A percentile compares a stretch with the other conserved stretches of the same genome.
These are phyloP conservation scores for Pleurotus giganteus DNA, from an alignment of 768 basidiomycete genomes.

Conservation along the genomic window DNA sequence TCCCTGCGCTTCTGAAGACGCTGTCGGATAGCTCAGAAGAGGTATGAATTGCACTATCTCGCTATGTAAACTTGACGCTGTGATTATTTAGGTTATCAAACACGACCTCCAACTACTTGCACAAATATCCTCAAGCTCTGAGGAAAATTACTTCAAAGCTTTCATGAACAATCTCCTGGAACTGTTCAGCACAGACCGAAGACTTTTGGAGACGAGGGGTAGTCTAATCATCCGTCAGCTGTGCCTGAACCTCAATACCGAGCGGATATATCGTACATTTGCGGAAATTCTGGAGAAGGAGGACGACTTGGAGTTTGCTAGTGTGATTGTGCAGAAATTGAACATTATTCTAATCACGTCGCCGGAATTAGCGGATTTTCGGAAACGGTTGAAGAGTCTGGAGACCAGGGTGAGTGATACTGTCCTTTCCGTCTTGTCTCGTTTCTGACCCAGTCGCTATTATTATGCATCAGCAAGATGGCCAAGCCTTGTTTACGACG, in stretches of 20 bases:
- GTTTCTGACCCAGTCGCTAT: not conserved
- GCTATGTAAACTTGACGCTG: not conserved
- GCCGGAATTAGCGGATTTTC: slow-evolving; percentile 92
- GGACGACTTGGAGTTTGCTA: slow-evolving; percentile 97
- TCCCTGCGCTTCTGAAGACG: slow-evolving; percentile 92
- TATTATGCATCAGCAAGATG: slow-evolving; percentile 69
- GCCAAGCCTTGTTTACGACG: slow-evolving; percentile 91
- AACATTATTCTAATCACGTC: slow-evolving; percentile 97
- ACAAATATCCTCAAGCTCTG: slow-evolving; percentile 94
- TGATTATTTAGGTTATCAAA: slow-evolving; percentile 79
- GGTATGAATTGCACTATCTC: slow-evolving; percentile 33
- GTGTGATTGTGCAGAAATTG: slow-evolving; percentile 95
- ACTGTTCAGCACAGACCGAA: slow-evolving; percentile 91
- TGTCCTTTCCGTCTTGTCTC: not conserved
- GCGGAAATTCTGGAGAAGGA: slow-evolving; percentile 98
- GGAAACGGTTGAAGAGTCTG: slow-evolving; percentile 87
- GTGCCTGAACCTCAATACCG: slow-evolving; percentile 91
- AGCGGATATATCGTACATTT: slow-evolving; percentile 92
- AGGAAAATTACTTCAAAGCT: slow-evolving; percentile 91
- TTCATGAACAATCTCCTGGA: slow-evolving; percentile 96
- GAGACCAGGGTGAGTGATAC: slow-evolving; percentile 75
- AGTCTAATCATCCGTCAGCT: slow-evolving; percentile 95
- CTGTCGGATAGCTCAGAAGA: slow-evolving; percentile 96
- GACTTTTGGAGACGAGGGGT: slow-evolving; percentile 86
- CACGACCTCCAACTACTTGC: slow-evolving; percentile 94